A percentile compares a stretch with the other conserved stretches of the same genome.
Evolutionary conservation across 805 yeast species (phyloP).

Genomic region (Tetrapisispora pingtungensis): DNA sequence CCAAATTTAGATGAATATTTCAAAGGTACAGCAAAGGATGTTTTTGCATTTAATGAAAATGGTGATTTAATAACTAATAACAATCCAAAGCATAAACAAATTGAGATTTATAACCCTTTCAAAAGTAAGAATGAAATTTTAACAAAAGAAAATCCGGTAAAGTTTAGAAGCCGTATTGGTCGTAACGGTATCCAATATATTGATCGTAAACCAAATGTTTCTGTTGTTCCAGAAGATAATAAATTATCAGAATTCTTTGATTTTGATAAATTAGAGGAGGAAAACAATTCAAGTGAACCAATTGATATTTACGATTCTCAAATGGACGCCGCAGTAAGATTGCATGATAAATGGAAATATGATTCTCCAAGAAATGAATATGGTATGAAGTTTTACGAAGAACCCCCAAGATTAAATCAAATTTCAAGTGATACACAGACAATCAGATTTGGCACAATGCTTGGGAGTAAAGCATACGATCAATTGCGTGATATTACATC

Average conservation of each 20-base stretch:
- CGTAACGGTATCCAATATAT: conserved; percentile 60
- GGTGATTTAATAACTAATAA: conserved; percentile 25
- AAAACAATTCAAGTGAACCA: conserved; percentile 13
- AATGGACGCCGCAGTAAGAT: conserved; percentile 37
- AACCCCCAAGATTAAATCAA: conserved; percentile 75
- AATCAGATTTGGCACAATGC: conserved; percentile 85
- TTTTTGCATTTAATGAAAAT: conserved; percentile 17
- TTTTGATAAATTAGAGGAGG: conserved; percentile 27
- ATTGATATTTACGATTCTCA: conserved; percentile 39
- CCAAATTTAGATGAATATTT: conserved; percentile 24
- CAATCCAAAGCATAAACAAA: conserved; percentile 20
- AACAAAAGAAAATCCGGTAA: conserved; percentile 37
- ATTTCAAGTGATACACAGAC: conserved; percentile 81
- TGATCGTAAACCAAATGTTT: conserved; percentile 55
- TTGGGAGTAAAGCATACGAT: conserved; percentile 78
- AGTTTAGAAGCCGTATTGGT: conserved; percentile 67
- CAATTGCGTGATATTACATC: conserved; percentile 59
- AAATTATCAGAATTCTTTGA: conserved; percentile 34
- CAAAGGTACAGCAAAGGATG: conserved; percentile 20
- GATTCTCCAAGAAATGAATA: conserved; percentile 44
- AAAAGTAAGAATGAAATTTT: conserved; percentile 23
- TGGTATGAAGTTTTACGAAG: conserved; percentile 50
- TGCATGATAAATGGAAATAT: conserved; percentile 56
- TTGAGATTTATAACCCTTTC: conserved; percentile 32
- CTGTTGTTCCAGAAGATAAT: conserved; percentile 11